A percentile compares a stretch with the other conserved stretches of the same genome.
Conservation (phyloP, 345 rosid genomes). For the Diplotaxis tenuifolia region DNA sequence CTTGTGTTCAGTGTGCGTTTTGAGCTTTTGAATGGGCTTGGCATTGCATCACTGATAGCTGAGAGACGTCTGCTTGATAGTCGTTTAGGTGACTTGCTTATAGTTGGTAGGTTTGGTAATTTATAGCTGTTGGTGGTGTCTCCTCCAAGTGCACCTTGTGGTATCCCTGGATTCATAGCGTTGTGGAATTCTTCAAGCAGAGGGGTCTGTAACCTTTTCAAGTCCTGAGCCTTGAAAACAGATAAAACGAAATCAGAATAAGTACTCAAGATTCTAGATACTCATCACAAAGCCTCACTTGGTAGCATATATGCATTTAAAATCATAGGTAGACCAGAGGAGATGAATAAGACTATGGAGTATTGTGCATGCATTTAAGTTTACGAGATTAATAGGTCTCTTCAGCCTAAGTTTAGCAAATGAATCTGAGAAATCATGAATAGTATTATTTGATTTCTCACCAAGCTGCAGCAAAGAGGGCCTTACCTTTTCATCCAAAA, state of each 20-base stretch:
- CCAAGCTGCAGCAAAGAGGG: background rate
- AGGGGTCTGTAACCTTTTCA: constrained; percentile 79
- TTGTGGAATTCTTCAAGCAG: constrained; percentile 81
- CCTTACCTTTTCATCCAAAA: constrained; percentile 81
- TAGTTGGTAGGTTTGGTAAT: constrained; percentile 62
- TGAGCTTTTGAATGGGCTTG: constrained; percentile 40
- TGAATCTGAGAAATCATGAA: background rate
- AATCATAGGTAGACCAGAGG: background rate
- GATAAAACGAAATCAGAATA: background rate
- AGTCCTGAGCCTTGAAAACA: constrained; percentile 64
- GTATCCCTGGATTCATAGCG: constrained; percentile 54
- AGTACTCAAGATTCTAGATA: constrained; percentile 1
- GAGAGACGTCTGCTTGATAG: constrained; percentile 79
- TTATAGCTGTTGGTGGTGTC: constrained; percentile 43
- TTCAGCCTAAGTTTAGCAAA: background rate
- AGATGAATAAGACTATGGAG: background rate
- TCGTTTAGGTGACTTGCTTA: constrained; percentile 74
- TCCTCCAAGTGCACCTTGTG: constrained; percentile 46
- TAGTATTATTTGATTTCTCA: constrained; percentile 12
- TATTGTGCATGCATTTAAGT: background rate
- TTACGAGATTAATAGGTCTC: too few relatives aligned
- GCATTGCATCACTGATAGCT: constrained; percentile 44
- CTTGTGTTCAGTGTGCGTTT: constrained; percentile 42
- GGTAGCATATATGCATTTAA: background rate
- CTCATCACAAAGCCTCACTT: constrained; percentile 4